These are phyloP conservation scores for Globisporangium canariense DNA, from an alignment of 352 stramenopile species.

Conservation along the genomic window DNA sequence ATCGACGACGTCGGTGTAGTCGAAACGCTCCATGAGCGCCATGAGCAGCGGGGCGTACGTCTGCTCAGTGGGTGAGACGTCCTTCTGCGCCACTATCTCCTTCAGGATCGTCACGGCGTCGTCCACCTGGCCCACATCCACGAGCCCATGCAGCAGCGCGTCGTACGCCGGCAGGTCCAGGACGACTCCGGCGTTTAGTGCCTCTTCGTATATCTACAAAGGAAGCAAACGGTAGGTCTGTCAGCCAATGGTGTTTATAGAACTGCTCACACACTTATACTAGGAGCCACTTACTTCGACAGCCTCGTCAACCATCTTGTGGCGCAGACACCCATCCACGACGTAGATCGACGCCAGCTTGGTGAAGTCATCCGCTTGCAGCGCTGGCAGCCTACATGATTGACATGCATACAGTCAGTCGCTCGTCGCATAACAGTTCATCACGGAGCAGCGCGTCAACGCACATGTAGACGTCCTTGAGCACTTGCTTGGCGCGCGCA, in stretches of 20 bases:
- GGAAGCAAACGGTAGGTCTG: background rate
- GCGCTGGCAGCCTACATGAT: slow-evolving; percentile 19
- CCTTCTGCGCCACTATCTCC: slow-evolving; percentile 29
- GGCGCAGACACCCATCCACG: slow-evolving; percentile 52
- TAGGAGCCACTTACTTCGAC: slow-evolving; percentile 22
- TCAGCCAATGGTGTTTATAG: background rate
- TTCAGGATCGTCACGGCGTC: slow-evolving; percentile 44
- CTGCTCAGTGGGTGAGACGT: slow-evolving; percentile 50
- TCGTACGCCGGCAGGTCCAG: slow-evolving; percentile 64
- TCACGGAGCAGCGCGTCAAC: background rate
- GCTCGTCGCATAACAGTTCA: no score
- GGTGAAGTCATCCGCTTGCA: slow-evolving; percentile 59
- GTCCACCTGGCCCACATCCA: slow-evolving; percentile 34
- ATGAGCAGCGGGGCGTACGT: slow-evolving; percentile 49
- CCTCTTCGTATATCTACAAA: slow-evolving; percentile 40
- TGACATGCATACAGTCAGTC: slow-evolving; percentile 2
- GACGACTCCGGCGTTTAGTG: slow-evolving; percentile 36
- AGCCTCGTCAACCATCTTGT: slow-evolving; percentile 44
- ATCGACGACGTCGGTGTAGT: slow-evolving; percentile 43
- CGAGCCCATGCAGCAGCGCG: slow-evolving; percentile 36
- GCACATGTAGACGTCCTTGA: slow-evolving; percentile 28
- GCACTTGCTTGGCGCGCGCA: slow-evolving; percentile 32
- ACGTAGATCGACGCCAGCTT: slow-evolving; percentile 68
- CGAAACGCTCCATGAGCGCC: slow-evolving; percentile 40
- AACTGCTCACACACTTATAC: background rate